These are phyloP conservation scores for Dioscorea cayenensis DNA, from an alignment of 116 monocot species.

Conservation along the genomic window DNA sequence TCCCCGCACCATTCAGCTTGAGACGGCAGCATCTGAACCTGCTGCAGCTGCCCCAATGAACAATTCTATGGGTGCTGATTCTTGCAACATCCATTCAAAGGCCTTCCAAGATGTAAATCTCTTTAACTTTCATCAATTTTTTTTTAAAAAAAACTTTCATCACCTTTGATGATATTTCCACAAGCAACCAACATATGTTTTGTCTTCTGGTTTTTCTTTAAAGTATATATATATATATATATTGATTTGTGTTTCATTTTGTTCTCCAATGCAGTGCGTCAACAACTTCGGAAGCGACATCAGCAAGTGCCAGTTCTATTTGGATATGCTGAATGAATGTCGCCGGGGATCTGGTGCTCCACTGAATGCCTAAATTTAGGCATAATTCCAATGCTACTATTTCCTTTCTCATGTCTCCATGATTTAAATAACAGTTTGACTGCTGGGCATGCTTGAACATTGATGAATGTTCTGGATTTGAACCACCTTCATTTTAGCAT, in stretches of 20 bases:
- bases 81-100: constrained; percentile 51
- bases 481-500: not conserved
- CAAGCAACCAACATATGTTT: too few relatives aligned
- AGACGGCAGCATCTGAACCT: constrained; percentile 18
- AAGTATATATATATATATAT: too few relatives aligned
- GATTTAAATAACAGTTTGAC: not conserved
- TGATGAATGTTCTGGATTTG: not conserved
- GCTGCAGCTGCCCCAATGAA: constrained; percentile 29
- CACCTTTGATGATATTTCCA: not conserved
- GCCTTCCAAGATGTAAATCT: constrained; percentile 60
- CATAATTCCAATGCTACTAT: not conserved
- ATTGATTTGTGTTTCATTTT: not conserved
- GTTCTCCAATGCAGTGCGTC: constrained; percentile 38
- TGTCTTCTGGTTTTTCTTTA: too few relatives aligned
- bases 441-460: not conserved
- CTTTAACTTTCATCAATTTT: not conserved
- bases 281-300: constrained; percentile 51
- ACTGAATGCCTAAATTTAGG: constrained; percentile 7
- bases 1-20: constrained; percentile 51
- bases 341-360: constrained; percentile 21
- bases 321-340: constrained; percentile 68
- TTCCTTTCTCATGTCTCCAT: not conserved
- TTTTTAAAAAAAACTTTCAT: too few relatives aligned
- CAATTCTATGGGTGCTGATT: constrained; percentile 26
- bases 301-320: constrained; percentile 75